Conservation (phyloP, 108 stramenopile genomes). For the Skeletonema potamos region DNA sequence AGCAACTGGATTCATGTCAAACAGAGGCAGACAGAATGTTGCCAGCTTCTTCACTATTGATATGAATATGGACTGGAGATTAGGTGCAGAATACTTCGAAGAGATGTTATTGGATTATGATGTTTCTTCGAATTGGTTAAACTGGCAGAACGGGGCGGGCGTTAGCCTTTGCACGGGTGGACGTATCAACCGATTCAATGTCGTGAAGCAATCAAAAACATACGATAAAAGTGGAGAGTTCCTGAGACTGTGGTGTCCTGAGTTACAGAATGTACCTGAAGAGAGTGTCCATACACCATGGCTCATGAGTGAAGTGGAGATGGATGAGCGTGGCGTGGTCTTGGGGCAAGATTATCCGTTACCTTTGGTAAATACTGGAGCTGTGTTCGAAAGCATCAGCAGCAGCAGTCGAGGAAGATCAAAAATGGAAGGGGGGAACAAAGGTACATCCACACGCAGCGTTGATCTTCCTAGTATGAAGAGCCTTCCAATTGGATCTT, state of each 20-base stretch:
- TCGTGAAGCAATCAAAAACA: constrained; percentile 85
- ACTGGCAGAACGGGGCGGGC: constrained; percentile 79
- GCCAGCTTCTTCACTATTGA: constrained; percentile 84
- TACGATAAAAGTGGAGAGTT: constrained; percentile 90
- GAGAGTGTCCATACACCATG: constrained; percentile 70
- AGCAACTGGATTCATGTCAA: constrained; percentile 90
- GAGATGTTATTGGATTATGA: constrained; percentile 85
- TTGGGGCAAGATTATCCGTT: constrained; percentile 76
- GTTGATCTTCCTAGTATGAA: background rate
- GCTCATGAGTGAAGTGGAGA: constrained; percentile 71
- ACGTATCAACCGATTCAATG: constrained; percentile 82
- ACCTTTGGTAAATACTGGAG: constrained; percentile 35
- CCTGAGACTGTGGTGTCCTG: constrained; percentile 89
- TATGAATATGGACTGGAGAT: constrained; percentile 85
- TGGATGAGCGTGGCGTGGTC: constrained; percentile 46
- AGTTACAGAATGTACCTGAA: constrained; percentile 62
- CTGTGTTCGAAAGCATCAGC: background rate
- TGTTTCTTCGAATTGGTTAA: constrained; percentile 86
- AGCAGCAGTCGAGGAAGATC: background rate
- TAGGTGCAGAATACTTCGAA: constrained; percentile 92
- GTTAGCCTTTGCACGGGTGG: constrained; percentile 71
- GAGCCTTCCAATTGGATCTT: background rate
- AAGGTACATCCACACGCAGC: background rate
- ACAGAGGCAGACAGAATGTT: constrained; percentile 92
- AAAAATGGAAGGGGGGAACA: background rate